Base-by-base conservation (phyloP, 2,329 filamentous ascomycete genomes). In the Aspergillus fumigatiaffinis region DNA sequence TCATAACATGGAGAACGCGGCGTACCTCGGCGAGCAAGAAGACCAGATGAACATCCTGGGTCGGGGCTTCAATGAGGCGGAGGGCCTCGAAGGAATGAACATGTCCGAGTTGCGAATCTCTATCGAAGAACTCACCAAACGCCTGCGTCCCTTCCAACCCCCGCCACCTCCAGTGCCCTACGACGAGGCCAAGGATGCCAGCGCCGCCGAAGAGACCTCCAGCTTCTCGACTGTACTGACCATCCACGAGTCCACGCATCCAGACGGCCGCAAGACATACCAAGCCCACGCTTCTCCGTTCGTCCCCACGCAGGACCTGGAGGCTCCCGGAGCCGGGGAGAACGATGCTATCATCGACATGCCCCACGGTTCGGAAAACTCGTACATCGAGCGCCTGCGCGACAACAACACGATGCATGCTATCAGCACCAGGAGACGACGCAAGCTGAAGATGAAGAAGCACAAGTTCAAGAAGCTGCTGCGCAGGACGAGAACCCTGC, bases 401-500 rank as follows among this genome's bases (percentile, higher is more conserved):
- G 65, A 73, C 57, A 76, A 79, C 63, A 66, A 68, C 64, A 68
- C 73, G 73, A 92, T 96, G 88, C 79, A 87, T 60, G 85, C 91
- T 62, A 91, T 99, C 72, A 96, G 91, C 71, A 93, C 97, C 66
- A 92, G 88, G 82, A 84, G 94, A 75, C 91, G 96, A 77, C 83
- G 92, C 72, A 95, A 94, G 80, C 80, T 97, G 71, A 96, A 92
- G 86, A 99, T 99, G 92, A 99, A 99, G 90, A 99, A 97, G 86
- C 93, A 97, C 85, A 99, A 99, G 87, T 96, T 96, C 79, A 97
- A 97, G 92, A 99, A 99, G 86, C 82, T 97, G 66, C 92, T 96
- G 90, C 90, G 89, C 82, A 85, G 87, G 77, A 97, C 93, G 71
- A 86, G 93, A 74, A 93, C 91, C 73, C 76, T 92, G 80, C 88